Base-by-base conservation (phyloP, 768 basidiomycete genomes). In the Mycena floridula region DNA sequence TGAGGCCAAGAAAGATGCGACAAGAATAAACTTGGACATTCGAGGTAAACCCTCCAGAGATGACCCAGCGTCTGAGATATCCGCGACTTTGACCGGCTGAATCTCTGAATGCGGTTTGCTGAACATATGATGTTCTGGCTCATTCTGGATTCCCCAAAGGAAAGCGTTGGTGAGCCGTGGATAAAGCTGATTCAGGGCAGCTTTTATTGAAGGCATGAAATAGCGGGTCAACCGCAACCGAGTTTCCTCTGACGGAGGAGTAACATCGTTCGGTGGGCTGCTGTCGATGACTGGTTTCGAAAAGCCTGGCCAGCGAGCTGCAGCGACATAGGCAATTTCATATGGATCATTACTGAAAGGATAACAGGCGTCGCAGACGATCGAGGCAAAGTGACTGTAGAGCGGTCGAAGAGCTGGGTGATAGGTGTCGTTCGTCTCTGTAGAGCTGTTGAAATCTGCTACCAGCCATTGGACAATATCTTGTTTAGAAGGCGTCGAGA, bases 291-390 rank as follows among this genome's bases (percentile, higher is more conserved):
- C 56, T 0, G 88, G 87, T 43, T 79, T 73, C 1, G 83, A 73
- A 52, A 89, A 90, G 2, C 80, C 83, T 0, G 88, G 85, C 88
- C 89, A 91, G 18, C 81, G 73, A 5, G 89, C 84, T 0, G 83
- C 80, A 2, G 84, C 78, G 23, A 91, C 74, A 54, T 90, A 91
- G 35, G 75, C 72, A 1, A 91, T 68, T 55, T 91, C 89, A 40
- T 77, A 58, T 1, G 79, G 76, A 54, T 89, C 81, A 30, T 71
- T 73, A 3, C 77, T 80, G 59, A 81, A 89, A 5, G 77, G 70
- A 18, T 72, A 73, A 55, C 87, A 81, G 24, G 76, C 67, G 38
- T 77, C 73, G 55, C 77, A 77, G 2, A 91, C 59, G 8, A 76
- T 66, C 6, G 73, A 66, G 16, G 72, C 57, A 49, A 83, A 91